phyloP scores from a whole-genome alignment of 2,329 filamentous ascomycete species.

The Trichoderma sp. region DNA sequence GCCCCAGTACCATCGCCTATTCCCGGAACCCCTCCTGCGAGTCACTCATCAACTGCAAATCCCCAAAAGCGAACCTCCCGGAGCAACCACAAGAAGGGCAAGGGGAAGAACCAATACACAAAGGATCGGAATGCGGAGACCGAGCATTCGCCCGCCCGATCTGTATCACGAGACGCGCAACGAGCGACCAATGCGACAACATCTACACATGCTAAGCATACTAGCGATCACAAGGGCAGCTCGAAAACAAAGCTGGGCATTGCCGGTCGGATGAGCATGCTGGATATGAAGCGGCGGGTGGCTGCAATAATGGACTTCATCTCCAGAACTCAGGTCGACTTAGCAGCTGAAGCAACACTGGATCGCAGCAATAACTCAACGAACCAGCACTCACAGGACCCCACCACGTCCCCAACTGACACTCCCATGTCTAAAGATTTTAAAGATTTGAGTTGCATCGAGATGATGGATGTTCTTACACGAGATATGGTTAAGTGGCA shows the following conservation, averaged over 20 bases:
- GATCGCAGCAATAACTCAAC: conserved; percentile 40
- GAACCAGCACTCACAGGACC: conserved; percentile 28
- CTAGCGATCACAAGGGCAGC: conserved; percentile 50
- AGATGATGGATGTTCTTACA: conserved; percentile 89
- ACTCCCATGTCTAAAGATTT: conserved; percentile 53
- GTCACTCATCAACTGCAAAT: conserved; percentile 44
- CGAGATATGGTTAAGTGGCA: conserved; percentile 83
- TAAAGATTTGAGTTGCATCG: conserved; percentile 70
- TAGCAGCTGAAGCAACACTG: conserved; percentile 63
- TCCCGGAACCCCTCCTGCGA: conserved; percentile 43
- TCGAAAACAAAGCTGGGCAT: conserved; percentile 51
- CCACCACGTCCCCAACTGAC: background rate
- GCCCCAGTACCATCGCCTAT: conserved; percentile 28
- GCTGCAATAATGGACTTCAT: conserved; percentile 87
- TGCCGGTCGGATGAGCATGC: conserved; percentile 74
- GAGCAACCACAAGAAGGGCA: conserved; percentile 62
- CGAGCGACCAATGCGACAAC: conserved; percentile 36
- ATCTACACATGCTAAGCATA: conserved; percentile 35
- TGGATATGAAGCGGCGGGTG: conserved; percentile 82
- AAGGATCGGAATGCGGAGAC: conserved; percentile 64
- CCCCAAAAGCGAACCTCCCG: conserved; percentile 59
- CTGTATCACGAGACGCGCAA: conserved; percentile 50
- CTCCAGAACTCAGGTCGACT: conserved; percentile 80
- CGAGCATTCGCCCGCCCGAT: conserved; percentile 56
- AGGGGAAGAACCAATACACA: conserved; percentile 79